A percentile compares a stretch with the other conserved stretches of the same genome.
These are phyloP conservation scores for Lactarius vividus DNA, from an alignment of 768 basidiomycete genomes.

Conservation along the genomic window DNA sequence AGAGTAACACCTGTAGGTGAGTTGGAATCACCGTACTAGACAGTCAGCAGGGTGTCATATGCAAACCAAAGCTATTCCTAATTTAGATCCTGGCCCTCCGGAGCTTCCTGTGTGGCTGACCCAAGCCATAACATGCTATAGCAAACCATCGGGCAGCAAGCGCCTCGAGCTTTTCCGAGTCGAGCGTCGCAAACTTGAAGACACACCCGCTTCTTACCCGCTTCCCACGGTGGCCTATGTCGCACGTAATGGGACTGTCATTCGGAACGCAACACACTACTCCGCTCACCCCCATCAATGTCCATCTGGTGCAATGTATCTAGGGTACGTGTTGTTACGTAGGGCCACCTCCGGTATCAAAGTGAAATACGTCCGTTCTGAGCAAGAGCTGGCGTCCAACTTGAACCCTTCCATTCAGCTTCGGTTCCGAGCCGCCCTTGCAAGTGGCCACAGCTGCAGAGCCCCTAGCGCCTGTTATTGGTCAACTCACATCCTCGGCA, in stretches of 20 bases:
- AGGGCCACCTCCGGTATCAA: conserved; percentile 19
- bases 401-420: conserved; percentile 49
- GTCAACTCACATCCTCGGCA: neutral
- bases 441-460: conserved; percentile 35
- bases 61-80: too few relatives aligned
- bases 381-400: neutral
- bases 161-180: conserved; percentile 13
- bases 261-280: conserved; percentile 32
- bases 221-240: too few relatives aligned
- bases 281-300: conserved; percentile 42
- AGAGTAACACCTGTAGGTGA: too few relatives aligned
- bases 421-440: conserved; percentile 45
- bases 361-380: neutral
- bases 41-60: too few relatives aligned
- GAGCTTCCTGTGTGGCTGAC: too few relatives aligned
- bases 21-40: too few relatives aligned
- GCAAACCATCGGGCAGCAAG: conserved; percentile 47
- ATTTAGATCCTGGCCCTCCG: too few relatives aligned
- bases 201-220: too few relatives aligned
- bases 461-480: neutral
- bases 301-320: conserved; percentile 34
- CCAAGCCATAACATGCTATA: conserved; percentile 43
- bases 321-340: conserved; percentile 30
- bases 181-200: neutral
- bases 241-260: conserved; percentile 32